phyloP scores from a whole-genome alignment of 306 rosid species.

The Inga laurina region DNA sequence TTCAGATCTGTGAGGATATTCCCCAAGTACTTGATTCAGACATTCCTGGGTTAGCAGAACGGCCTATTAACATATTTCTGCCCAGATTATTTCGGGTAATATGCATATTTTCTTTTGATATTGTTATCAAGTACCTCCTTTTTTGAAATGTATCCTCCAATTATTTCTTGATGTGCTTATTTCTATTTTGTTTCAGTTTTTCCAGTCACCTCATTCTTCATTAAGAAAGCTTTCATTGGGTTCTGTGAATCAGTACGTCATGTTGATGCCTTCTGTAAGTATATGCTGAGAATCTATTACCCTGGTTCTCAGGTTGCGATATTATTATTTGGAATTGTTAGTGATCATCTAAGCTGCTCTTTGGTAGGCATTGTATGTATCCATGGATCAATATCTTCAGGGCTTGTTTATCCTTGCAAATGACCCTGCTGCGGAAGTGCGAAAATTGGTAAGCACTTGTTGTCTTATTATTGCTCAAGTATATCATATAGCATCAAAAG shows the following conservation, averaged over 20 bases:
- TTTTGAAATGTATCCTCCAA: slow-evolving; percentile 24
- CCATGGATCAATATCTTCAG: slow-evolving; percentile 96
- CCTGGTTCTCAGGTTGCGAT: slow-evolving; percentile 27
- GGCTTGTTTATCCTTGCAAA: slow-evolving; percentile 89
- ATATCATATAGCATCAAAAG: not conserved
- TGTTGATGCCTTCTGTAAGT: slow-evolving; percentile 98
- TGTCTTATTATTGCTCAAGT: slow-evolving; percentile 2
- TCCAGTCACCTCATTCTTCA: slow-evolving; percentile 88
- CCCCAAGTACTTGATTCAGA: slow-evolving; percentile 95
- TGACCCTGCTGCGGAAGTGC: slow-evolving; percentile 80
- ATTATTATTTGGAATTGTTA: slow-evolving; percentile 29
- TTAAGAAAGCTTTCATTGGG: slow-evolving; percentile 88
- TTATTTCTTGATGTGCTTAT: not conserved
- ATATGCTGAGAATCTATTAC: slow-evolving; percentile 22
- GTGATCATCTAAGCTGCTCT: slow-evolving; percentile 21
- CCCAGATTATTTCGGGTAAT: slow-evolving; percentile 85
- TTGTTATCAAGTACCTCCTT: not conserved
- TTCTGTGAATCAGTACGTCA: slow-evolving; percentile 91
- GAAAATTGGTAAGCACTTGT: slow-evolving; percentile 74
- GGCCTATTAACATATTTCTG: slow-evolving; percentile 85
- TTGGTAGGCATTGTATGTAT: slow-evolving; percentile 65
- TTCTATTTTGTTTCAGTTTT: slow-evolving; percentile 56
- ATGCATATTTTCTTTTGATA: slow-evolving; percentile 10
- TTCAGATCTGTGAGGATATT: slow-evolving; percentile 95
- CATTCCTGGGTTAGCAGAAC: slow-evolving; percentile 92